Base-by-base conservation (phyloP, 2,329 filamentous ascomycete species). In the Penicillium sp. region DNA sequence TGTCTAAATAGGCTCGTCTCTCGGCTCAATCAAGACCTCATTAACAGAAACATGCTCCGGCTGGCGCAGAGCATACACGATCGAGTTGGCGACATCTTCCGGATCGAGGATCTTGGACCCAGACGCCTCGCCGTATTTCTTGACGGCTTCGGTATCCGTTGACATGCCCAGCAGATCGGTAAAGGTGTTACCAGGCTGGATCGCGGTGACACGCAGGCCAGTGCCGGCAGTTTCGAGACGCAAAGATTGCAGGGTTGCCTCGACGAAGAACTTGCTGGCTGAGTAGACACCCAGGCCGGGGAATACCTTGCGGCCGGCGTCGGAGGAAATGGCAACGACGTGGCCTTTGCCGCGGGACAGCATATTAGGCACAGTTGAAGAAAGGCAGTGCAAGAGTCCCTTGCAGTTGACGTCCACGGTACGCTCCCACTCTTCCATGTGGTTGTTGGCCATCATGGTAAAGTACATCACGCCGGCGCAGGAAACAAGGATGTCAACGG, bases 401-500 rank as follows among this genome's bases (percentile, higher is more conserved):
- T 89, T 89, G 77, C 85, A 89, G 68, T 90, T 90, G 50, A 90
- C 83, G 52, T 89, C 85, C 28, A 90, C 84, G 0, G 84, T 89
- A 41, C 77, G 81, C 47, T 88, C 80, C 85, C 85, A 90, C 53
- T 90, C 80, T 4, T 85, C 82, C 0, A 71, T 76, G 47, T 83
- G 75, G 11, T 70, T 74, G 57, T 88, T 89, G 39, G 80, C 77
- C 85, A 90, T 89, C 79, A 89, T 80, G 37, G 85, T 89, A 65
- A 80, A 90, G 68, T 90, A 90, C 85, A 90, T 90, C 57, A 90
- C 85, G 23, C 85, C 85, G 0, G 85, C 85, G 55, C 84, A 86
- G 27, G 79, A 79, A 33, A 90, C 77, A n/a, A 90, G 74, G 35
- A 89, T 84, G 57, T 90, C 85, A 30, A 89, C 71, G 0, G 80